These are phyloP conservation scores for Thinopyrum elongatum DNA, from an alignment of 176 grass and related monocot species.

Conservation along the genomic window DNA sequence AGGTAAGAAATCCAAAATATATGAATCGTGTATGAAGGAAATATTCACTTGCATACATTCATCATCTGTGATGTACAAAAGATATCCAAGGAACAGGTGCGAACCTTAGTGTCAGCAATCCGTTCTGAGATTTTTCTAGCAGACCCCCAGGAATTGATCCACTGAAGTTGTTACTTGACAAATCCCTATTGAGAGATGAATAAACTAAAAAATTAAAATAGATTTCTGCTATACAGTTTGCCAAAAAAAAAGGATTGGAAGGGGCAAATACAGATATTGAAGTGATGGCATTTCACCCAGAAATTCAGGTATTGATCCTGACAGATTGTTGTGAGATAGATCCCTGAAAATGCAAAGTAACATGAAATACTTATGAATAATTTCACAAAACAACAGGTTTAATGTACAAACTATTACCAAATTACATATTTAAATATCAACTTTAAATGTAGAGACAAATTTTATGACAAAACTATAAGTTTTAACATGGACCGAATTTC, in stretches of 20 bases:
- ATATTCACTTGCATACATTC: no score
- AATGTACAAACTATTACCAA: no score
- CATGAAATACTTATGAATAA: background rate
- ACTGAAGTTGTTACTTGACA: conserved; percentile 43
- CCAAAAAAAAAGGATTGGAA: background rate
- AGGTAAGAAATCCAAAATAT: no score
- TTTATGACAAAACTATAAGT: no score
- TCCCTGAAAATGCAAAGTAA: conserved; percentile 18
- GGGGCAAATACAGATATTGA: conserved; percentile 16
- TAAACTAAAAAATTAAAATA: background rate
- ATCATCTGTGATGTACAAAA: background rate
- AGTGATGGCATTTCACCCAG: conserved; percentile 3
- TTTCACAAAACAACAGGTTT: no score
- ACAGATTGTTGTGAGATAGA: conserved; percentile 42
- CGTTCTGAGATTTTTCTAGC: conserved; percentile 31
- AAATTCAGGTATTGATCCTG: conserved; percentile 30
- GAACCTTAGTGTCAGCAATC: conserved; percentile 26
- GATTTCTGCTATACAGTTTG: background rate
- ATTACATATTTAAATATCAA: no score
- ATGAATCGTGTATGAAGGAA: no score
- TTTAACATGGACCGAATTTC: no score
- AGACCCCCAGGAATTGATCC: conserved; percentile 33
- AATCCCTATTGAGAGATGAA: conserved; percentile 27
- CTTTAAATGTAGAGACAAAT: no score
- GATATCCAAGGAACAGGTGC: background rate